These are phyloP conservation scores for Rickenella mellea DNA, from an alignment of 768 basidiomycete genomes.

Conservation along the genomic window DNA sequence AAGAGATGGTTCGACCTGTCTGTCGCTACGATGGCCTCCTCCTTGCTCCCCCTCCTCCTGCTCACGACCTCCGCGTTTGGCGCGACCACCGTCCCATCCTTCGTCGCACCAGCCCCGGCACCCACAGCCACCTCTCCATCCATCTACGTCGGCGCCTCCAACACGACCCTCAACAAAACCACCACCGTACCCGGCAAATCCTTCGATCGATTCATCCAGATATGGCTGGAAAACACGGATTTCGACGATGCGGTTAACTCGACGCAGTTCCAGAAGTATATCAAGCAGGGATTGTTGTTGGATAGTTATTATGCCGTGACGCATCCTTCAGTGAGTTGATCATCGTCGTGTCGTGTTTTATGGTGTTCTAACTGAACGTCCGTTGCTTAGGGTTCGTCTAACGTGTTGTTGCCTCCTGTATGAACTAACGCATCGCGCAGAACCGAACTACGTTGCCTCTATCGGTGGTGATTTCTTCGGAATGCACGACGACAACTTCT, in stretches of 20 bases:
- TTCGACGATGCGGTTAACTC: conserved; percentile 24
- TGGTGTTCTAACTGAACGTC: conserved; percentile 14
- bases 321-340: conserved; percentile 17
- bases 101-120: no score
- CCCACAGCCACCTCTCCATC: no score
- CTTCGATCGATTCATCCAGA: conserved; percentile 38
- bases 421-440: conserved; percentile 39
- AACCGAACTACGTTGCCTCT: conserved; percentile 46
- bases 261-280: conserved; percentile 26
- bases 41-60: no score
- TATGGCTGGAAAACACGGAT: conserved; percentile 61
- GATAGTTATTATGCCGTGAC: conserved; percentile 33
- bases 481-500: conserved; percentile 30
- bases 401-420: background rate
- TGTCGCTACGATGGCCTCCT: no score
- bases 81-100: no score
- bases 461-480: conserved; percentile 48
- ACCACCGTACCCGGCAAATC: conserved; percentile 33
- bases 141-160: no score
- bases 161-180: conserved; percentile 31
- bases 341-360: no score
- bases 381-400: conserved; percentile 16
- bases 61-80: no score
- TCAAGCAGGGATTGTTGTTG: conserved; percentile 39
- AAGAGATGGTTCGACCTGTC: no score